These are phyloP conservation scores for Suhomyces maxii DNA, from an alignment of 1,139 yeast species.

Conservation along the genomic window DNA sequence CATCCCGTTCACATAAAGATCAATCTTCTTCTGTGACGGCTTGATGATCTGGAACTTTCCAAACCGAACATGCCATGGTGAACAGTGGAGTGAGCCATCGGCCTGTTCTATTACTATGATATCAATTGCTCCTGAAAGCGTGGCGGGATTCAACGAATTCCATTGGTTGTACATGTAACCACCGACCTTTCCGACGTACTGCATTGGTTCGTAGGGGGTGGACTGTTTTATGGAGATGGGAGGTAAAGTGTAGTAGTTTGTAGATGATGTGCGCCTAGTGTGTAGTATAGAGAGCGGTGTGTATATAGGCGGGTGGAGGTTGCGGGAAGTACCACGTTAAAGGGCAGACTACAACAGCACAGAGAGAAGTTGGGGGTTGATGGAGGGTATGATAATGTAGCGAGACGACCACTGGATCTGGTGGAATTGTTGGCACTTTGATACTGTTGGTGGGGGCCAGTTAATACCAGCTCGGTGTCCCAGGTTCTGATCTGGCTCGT, in stretches of 20 bases:
- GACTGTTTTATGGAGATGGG: not conserved
- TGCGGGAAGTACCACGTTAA: no score
- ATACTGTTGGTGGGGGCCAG: no score
- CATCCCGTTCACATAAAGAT: conserved; percentile 79
- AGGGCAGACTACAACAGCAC: no score
- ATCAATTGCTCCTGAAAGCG: conserved; percentile 95
- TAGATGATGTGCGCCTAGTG: not conserved
- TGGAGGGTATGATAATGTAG: not conserved
- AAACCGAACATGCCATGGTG: conserved; percentile 95
- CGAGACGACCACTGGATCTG: not conserved
- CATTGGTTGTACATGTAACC: conserved; percentile 95
- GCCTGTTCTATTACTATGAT: conserved; percentile 95
- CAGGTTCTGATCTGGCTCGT: no score
- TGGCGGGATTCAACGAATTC: conserved; percentile 96
- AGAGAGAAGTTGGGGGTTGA: not conserved
- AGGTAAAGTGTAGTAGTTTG: not conserved
- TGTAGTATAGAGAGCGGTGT: no score
- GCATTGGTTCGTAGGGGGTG: conserved; percentile 52
- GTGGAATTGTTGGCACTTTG: no score
- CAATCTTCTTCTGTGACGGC: conserved; percentile 96
- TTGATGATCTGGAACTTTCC: conserved; percentile 90
- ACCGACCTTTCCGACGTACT: conserved; percentile 93
- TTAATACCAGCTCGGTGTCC: no score
- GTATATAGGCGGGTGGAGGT: no score
- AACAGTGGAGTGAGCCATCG: conserved; percentile 77